phyloP scores from a whole-genome alignment of 2,329 filamentous ascomycete species.

The Epichloe amarillans region DNA sequence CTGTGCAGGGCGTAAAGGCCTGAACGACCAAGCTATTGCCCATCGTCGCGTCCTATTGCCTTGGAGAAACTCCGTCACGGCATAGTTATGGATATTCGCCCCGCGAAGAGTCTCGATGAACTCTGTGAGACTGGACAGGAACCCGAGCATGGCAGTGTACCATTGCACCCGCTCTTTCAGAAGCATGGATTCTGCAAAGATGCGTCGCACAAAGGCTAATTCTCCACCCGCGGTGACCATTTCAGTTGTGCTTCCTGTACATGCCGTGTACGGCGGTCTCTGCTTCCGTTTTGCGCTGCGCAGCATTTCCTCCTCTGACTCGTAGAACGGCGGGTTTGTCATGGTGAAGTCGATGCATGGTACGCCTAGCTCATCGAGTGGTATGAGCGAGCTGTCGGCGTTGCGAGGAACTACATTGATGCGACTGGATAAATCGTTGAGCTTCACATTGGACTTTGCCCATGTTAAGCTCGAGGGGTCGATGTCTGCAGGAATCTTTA shows the following conservation, averaged over 20 bases:
- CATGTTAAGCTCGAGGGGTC: slow-evolving; percentile 55
- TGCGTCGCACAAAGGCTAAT: slow-evolving; percentile 55
- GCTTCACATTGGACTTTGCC: slow-evolving; percentile 51
- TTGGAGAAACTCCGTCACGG: slow-evolving; percentile 67
- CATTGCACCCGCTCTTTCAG: slow-evolving; percentile 55
- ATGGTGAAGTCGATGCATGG: slow-evolving; percentile 64
- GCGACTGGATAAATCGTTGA: slow-evolving; percentile 50
- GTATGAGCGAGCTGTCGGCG: slow-evolving; percentile 44
- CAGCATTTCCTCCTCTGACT: slow-evolving; percentile 55
- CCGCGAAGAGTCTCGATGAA: slow-evolving; percentile 46
- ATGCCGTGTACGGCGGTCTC: slow-evolving; percentile 54
- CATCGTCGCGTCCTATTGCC: slow-evolving; percentile 70
- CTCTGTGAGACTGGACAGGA: slow-evolving; percentile 53
- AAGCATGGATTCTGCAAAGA: slow-evolving; percentile 55
- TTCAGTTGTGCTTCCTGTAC: slow-evolving; percentile 66
- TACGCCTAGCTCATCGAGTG: slow-evolving; percentile 39
- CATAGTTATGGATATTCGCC: slow-evolving; percentile 58
- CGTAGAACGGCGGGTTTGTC: slow-evolving; percentile 92
- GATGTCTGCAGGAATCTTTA: slow-evolving; percentile 40
- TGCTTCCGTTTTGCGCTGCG: slow-evolving; percentile 52
- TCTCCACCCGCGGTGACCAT: slow-evolving; percentile 80
- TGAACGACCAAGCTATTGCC: slow-evolving; percentile 82
- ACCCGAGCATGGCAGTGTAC: slow-evolving; percentile 89
- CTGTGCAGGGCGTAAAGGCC: slow-evolving; percentile 46
- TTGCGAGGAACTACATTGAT: slow-evolving; percentile 50